Conservation (phyloP, 169 alveolate species). For the Plasmodium vinckei region DNA sequence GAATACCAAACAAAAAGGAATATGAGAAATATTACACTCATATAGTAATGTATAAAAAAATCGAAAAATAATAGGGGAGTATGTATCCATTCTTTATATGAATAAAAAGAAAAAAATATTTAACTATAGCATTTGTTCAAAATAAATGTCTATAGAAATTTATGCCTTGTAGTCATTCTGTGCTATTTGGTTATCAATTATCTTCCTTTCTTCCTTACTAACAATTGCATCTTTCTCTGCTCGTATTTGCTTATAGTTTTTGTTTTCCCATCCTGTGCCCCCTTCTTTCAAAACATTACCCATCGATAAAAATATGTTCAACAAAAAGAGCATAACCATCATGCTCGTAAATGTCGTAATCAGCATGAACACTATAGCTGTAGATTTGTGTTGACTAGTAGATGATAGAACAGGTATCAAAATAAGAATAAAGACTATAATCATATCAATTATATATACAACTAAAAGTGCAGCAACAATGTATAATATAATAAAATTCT, state of each 20-base stretch:
- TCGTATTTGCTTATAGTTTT: constrained; percentile 32
- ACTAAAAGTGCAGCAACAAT: constrained; percentile 27
- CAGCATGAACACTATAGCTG: constrained; percentile 14
- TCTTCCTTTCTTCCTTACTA: constrained; percentile 1
- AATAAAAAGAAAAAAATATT: too few relatives aligned
- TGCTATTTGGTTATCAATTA: neutral
- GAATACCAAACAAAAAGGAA: too few relatives aligned
- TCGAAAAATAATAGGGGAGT: too few relatives aligned
- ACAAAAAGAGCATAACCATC: neutral
- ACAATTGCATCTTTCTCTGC: constrained; percentile 1
- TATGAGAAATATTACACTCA: too few relatives aligned
- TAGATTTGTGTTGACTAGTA: neutral
- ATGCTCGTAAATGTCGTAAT: constrained; percentile 4
- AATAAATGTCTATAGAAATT: too few relatives aligned
- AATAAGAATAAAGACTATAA: constrained; percentile 11
- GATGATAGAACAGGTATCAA: constrained; percentile 2
- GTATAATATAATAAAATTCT: constrained; percentile 40
- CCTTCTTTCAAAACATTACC: constrained; percentile 37
- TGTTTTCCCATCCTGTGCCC: constrained; percentile 71
- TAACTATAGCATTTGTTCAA: too few relatives aligned
- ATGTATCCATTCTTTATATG: too few relatives aligned
- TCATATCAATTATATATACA: neutral
- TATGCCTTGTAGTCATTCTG: constrained; percentile 44
- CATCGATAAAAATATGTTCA: constrained; percentile 36
- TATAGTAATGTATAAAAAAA: too few relatives aligned